Conservation (phyloP, 192 early-diverging fungal genomes). For the Paraglomus brasilianum region DNA sequence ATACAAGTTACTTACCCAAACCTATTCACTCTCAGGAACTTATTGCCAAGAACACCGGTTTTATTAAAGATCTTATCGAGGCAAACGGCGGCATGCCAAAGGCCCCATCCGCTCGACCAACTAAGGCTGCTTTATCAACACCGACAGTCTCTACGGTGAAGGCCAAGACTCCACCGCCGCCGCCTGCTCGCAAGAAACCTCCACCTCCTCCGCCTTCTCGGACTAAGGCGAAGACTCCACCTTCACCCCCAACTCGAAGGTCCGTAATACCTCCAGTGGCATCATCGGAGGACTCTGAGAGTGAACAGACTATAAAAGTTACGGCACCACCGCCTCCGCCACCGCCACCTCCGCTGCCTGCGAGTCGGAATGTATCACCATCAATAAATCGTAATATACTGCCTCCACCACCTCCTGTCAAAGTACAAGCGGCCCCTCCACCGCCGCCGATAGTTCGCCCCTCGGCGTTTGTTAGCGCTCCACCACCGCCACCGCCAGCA, state of each 20-base stretch:
- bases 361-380: background rate
- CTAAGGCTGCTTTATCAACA: constrained; percentile 36
- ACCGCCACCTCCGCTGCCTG: background rate
- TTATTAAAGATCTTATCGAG: constrained; percentile 69
- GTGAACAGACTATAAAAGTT: too few species aligned
- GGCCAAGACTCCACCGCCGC: constrained; percentile 35
- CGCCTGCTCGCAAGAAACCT: constrained; percentile 35
- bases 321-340: too few species aligned
- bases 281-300: too few species aligned
- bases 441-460: constrained; percentile 27
- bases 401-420: background rate
- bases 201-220: constrained; percentile 32
- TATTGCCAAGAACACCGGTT: constrained; percentile 63
- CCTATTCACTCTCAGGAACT: constrained; percentile 47
- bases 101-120: constrained; percentile 32
- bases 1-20: background rate
- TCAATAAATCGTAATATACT: constrained; percentile 10
- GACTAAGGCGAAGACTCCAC: constrained; percentile 25
- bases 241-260: constrained; percentile 34
- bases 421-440: constrained; percentile 31
- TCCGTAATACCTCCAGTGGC: constrained; percentile 31
- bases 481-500: background rate
- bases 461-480: background rate
- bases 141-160: constrained; percentile 31
- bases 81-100: constrained; percentile 56